phyloP scores from a whole-genome alignment of 2,329 filamentous ascomycete genomes.

The Thyridium curvatum region DNA sequence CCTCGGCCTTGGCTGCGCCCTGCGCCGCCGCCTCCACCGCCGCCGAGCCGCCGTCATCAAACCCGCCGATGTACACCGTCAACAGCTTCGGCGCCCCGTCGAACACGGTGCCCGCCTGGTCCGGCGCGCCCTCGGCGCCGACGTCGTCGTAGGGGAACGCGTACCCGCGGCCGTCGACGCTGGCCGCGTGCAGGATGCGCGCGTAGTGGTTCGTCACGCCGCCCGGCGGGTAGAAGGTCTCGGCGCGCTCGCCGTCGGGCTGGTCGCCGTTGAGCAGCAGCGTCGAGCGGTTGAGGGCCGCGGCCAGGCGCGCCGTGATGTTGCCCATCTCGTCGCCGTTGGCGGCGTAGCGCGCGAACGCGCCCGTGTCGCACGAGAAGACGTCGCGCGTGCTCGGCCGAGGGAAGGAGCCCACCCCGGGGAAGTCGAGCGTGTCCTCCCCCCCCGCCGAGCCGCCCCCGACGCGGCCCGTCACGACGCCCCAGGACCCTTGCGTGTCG shows the following conservation, averaged over 20 bases:
- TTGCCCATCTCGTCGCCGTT: constrained; percentile 45
- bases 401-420: constrained; percentile 30
- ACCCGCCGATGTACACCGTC: constrained; percentile 50
- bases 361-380: constrained; percentile 48
- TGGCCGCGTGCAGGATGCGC: constrained; percentile 55
- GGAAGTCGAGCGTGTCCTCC: constrained; percentile 29
- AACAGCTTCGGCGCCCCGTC: constrained; percentile 49
- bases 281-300: constrained; percentile 70
- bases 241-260: constrained; percentile 42
- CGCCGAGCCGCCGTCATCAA: too few species aligned
- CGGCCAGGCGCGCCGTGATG: constrained; percentile 67
- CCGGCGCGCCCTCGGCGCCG: constrained; percentile 40
- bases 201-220: constrained; percentile 60
- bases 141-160: constrained; percentile 71
- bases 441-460: constrained; percentile 41
- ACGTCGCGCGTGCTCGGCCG: constrained; percentile 43
- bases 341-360: constrained; percentile 41
- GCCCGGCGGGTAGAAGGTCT: constrained; percentile 51
- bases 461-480: constrained; percentile 38
- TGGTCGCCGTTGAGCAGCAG: constrained; percentile 47
- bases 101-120: constrained; percentile 58
- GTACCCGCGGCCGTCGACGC: constrained; percentile 56
- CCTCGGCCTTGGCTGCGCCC: too few species aligned
- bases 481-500: constrained; percentile 49
- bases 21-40: background rate